Conservation (phyloP, 176 grass and related monocot genomes). For the Triticum turgidum region DNA sequence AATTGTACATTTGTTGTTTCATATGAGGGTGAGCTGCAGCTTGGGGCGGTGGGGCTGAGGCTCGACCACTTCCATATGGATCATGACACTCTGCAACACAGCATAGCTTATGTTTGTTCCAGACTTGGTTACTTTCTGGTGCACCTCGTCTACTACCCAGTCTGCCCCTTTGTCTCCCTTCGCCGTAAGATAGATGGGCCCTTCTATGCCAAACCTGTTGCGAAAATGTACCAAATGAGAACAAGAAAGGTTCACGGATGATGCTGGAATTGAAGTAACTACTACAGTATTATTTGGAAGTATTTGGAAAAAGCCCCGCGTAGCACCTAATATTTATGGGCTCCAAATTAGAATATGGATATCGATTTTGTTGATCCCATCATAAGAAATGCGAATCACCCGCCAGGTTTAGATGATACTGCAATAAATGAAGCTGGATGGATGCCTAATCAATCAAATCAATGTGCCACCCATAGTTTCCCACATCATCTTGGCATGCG, state of each 20-base stretch:
- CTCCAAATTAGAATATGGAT: background rate
- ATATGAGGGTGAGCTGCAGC: slow-evolving; percentile 88
- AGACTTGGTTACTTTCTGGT: slow-evolving; percentile 74
- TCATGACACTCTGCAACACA: slow-evolving; percentile 72
- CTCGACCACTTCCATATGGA: slow-evolving; percentile 97
- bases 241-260: background rate
- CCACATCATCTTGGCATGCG: background rate
- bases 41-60: slow-evolving; percentile 96
- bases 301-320: background rate
- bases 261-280: background rate
- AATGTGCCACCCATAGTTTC: background rate
- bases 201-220: slow-evolving; percentile 91
- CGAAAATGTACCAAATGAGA: background rate
- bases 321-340: background rate
- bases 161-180: slow-evolving; percentile 81
- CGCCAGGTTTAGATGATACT: background rate
- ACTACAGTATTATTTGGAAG: background rate
- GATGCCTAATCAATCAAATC: background rate
- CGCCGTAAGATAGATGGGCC: slow-evolving; percentile 76
- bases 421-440: background rate
- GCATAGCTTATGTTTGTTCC: slow-evolving; percentile 60
- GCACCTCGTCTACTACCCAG: slow-evolving; percentile 91
- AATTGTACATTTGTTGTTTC: slow-evolving; percentile 13
- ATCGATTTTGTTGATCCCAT: background rate
- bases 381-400: background rate